These are phyloP conservation scores for Dothideomycetes sp. DNA, from an alignment of 2,329 filamentous ascomycete genomes.

Conservation along the genomic window DNA sequence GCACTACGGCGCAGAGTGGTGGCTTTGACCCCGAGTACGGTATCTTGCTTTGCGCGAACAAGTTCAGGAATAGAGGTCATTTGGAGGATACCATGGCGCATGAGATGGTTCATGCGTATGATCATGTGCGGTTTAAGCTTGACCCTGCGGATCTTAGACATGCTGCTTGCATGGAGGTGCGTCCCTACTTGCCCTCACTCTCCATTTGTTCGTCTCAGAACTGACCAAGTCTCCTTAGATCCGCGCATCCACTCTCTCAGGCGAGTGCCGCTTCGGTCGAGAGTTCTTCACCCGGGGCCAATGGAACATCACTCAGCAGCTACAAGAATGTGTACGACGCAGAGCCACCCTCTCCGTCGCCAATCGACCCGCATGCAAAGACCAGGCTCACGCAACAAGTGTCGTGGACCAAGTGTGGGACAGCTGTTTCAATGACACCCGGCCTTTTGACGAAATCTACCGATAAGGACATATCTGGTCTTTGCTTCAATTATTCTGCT, in stretches of 20 bases:
- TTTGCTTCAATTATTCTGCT: not conserved
- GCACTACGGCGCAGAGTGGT: constrained; percentile 60
- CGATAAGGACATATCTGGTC: constrained; percentile 37
- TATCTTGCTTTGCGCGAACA: constrained; percentile 87
- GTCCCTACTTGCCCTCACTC: constrained; percentile 13
- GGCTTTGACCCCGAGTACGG: constrained; percentile 82
- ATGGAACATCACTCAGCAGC: constrained; percentile 81
- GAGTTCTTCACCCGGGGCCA: constrained; percentile 80
- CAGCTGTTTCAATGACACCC: constrained; percentile 86
- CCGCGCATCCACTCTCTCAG: constrained; percentile 80
- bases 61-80: constrained; percentile 67
- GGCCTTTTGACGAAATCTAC: constrained; percentile 96
- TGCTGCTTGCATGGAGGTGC: constrained; percentile 85
- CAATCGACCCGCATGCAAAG: constrained; percentile 67
- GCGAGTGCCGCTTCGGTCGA: constrained; percentile 82
- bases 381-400: constrained; percentile 74
- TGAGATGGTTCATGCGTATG: constrained; percentile 13
- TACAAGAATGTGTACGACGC: constrained; percentile 81
- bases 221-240: constrained; percentile 46
- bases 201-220: not conserved
- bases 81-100: constrained; percentile 56
- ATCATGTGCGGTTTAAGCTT: constrained; percentile 55
- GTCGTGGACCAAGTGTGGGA: constrained; percentile 98
- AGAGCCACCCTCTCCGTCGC: constrained; percentile 72
- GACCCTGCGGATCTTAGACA: constrained; percentile 76